Conservation (phyloP, 208 protist genomes). For the Leishmania gerbilli region DNA sequence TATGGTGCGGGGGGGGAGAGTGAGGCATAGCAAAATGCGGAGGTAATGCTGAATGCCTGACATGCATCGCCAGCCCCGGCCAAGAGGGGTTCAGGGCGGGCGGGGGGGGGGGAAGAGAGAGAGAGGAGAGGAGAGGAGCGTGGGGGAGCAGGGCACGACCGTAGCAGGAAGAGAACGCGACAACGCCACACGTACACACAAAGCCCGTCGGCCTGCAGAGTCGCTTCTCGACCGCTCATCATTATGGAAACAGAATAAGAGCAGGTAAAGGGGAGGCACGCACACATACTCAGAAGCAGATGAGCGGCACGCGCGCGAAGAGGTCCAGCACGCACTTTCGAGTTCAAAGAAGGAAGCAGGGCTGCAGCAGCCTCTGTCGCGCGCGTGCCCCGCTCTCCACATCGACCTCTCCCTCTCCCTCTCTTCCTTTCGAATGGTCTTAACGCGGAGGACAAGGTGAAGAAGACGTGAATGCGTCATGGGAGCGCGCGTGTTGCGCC, state of each 20-base stretch:
- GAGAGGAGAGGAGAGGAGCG: not conserved
- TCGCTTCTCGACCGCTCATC: not conserved
- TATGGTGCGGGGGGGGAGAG: not conserved
- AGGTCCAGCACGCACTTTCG: not conserved
- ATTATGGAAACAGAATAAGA: not conserved
- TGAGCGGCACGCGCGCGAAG: not conserved
- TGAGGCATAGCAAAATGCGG: not conserved
- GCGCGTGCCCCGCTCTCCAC: not conserved
- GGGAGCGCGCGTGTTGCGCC: not conserved
- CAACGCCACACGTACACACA: not conserved
- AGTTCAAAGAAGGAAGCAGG: not conserved
- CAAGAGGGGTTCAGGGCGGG: not conserved
- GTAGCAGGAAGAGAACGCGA: not conserved
- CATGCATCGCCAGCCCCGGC: not conserved
- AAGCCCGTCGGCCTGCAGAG: not conserved
- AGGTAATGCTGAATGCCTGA: not conserved
- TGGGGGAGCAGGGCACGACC: not conserved
- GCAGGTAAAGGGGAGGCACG: not conserved
- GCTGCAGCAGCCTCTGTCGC: not conserved
- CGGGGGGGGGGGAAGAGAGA: not conserved
- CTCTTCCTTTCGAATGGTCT: not conserved
- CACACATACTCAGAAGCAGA: constrained; percentile 9
- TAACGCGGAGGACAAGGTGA: not conserved
- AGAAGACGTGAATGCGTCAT: not conserved
- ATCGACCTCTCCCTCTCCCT: too few relatives aligned